Evolutionary conservation across 2,329 filamentous ascomycete genomes (phyloP).

Genomic region (Alternaria infectoria): DNA sequence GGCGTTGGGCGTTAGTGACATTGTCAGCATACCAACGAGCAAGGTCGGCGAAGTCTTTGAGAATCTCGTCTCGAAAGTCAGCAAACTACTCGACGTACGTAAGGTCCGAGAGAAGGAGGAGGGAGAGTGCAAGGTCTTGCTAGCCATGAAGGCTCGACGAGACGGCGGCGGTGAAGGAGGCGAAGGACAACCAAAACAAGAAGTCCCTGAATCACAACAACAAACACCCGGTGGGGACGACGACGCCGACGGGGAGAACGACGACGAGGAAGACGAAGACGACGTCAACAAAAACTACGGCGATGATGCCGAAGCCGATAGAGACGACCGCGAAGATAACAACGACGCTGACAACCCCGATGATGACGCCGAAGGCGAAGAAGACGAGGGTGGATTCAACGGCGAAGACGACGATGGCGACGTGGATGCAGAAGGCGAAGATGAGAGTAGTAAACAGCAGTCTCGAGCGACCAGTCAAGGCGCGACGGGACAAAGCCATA

Average conservation of each 20-base stretch:
- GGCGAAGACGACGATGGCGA: slow-evolving; percentile 42
- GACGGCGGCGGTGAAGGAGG: slow-evolving; percentile 14
- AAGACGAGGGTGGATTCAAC: slow-evolving; percentile 13
- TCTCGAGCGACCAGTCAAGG: slow-evolving; percentile 36
- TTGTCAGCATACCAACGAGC: slow-evolving; percentile 77
- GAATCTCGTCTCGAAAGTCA: slow-evolving; percentile 70
- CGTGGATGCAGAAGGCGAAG: slow-evolving; percentile 43
- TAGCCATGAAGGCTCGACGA: slow-evolving; percentile 46
- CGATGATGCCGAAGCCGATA: slow-evolving; percentile 32
- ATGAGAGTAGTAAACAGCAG: slow-evolving; percentile 38
- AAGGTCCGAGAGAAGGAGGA: slow-evolving; percentile 80
- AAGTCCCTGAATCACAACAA: slow-evolving; percentile 27
- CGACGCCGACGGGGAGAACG: slow-evolving; percentile 24
- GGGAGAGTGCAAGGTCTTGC: slow-evolving; percentile 59
- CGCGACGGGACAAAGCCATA: slow-evolving; percentile 55
- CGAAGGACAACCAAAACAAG: slow-evolving; percentile 23
- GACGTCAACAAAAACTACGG: slow-evolving; percentile 22
- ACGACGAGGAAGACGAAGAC: slow-evolving; percentile 16
- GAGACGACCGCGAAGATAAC: slow-evolving; percentile 22
- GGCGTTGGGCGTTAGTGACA: slow-evolving; percentile 72
- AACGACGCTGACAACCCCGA: slow-evolving; percentile 39
- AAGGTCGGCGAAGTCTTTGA: slow-evolving; percentile 75
- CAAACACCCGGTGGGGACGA: slow-evolving; percentile 24
- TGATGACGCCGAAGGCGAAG: slow-evolving; percentile 30
- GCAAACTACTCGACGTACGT: slow-evolving; percentile 71